phyloP scores from a whole-genome alignment of 257 asterid species.

The Knoxia roxburghii region DNA sequence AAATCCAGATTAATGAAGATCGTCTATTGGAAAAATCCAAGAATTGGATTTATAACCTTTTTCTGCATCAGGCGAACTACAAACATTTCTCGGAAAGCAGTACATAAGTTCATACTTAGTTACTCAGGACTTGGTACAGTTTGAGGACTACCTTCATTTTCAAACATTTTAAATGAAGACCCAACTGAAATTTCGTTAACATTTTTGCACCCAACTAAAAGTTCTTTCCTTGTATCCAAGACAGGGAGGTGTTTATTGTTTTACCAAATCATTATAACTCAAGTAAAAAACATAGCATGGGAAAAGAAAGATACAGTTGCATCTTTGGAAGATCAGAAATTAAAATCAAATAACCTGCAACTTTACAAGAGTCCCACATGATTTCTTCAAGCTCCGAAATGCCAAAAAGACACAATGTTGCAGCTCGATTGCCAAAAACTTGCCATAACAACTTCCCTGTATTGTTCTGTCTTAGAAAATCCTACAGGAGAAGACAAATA shows the following conservation, averaged over 20 bases:
- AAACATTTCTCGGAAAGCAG: no score
- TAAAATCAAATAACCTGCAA: conserved; percentile 38
- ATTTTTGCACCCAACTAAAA: not conserved
- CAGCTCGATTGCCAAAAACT: conserved; percentile 69
- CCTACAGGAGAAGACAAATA: conserved; percentile 40
- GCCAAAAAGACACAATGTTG: conserved; percentile 80
- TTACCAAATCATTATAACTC: not conserved
- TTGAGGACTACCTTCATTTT: not conserved
- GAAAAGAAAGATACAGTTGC: not conserved
- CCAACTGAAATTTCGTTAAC: not conserved
- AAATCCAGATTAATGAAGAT: not conserved
- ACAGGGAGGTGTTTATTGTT: not conserved
- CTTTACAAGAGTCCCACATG: conserved; percentile 75
- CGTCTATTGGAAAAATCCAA: not conserved
- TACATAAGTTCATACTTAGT: not conserved
- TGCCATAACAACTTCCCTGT: conserved; percentile 96
- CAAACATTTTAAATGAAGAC: not conserved
- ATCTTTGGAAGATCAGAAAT: not conserved
- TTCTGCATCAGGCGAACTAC: not conserved
- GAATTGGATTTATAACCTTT: not conserved
- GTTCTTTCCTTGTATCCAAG: not conserved
- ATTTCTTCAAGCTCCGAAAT: conserved; percentile 82
- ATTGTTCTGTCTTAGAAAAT: conserved; percentile 88
- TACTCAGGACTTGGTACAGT: not conserved
- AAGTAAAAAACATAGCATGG: not conserved